Evolutionary conservation across 1,139 yeast species (phyloP).

Genomic region (Pichia norvegensis): DNA sequence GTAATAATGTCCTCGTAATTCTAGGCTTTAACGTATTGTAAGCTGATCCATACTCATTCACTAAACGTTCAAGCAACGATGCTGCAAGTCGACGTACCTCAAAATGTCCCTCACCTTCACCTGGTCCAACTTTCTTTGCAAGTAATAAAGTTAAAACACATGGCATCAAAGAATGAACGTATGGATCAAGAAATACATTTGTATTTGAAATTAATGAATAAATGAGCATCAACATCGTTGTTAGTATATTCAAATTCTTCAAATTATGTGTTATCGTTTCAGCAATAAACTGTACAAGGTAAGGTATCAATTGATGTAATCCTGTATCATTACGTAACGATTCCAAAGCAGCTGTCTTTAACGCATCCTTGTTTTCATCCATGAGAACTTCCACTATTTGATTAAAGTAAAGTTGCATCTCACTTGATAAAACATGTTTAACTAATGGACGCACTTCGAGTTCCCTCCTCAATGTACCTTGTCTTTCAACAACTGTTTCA

Average conservation of each 20-base stretch:
- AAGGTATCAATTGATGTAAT: slow-evolving; percentile 91
- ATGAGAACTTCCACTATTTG: slow-evolving; percentile 76
- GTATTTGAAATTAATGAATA: slow-evolving; percentile 79
- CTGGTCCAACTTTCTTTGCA: slow-evolving; percentile 81
- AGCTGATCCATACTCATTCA: slow-evolving; percentile 73
- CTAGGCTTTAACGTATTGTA: slow-evolving; percentile 90
- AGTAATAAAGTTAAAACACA: slow-evolving; percentile 81
- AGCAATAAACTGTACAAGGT: slow-evolving; percentile 90
- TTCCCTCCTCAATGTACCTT: slow-evolving; percentile 38
- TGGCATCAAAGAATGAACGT: slow-evolving; percentile 94
- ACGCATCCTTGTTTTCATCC: slow-evolving; percentile 49
- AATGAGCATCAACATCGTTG: slow-evolving; percentile 87
- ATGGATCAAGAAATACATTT: slow-evolving; percentile 88
- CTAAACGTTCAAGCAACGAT: slow-evolving; percentile 67
- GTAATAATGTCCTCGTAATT: slow-evolving; percentile 82
- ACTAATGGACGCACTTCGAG: slow-evolving; percentile 86
- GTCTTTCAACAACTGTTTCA: slow-evolving; percentile 23
- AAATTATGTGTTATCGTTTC: slow-evolving; percentile 90
- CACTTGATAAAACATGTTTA: slow-evolving; percentile 93
- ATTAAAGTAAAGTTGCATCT: slow-evolving; percentile 87
- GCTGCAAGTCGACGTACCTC: slow-evolving; percentile 81
- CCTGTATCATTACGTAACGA: slow-evolving; percentile 91
- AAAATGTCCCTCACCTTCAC: slow-evolving; percentile 21
- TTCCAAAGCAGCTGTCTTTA: slow-evolving; percentile 72
- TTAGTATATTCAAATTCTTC: slow-evolving; percentile 60